Evolutionary conservation across 148 eudicot genomes (phyloP).

Genomic region (Spergularia marina): DNA sequence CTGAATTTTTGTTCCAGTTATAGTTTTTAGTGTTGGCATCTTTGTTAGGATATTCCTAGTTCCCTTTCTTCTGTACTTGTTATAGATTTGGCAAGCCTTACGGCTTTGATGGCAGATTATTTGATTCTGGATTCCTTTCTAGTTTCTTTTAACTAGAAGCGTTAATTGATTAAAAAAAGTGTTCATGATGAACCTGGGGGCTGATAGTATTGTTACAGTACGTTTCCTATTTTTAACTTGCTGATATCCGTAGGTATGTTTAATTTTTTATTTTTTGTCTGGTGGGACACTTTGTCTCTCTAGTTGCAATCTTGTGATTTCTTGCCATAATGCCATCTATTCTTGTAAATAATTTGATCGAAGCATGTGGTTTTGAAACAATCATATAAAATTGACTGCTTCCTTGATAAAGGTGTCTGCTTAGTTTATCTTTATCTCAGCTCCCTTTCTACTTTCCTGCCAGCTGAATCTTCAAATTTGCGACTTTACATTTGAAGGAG

Average conservation of each 20-base stretch:
- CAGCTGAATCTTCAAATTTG: not conserved
- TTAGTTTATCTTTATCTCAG: not conserved
- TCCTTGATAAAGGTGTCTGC: not conserved
- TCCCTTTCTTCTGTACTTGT: not conserved
- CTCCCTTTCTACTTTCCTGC: not conserved
- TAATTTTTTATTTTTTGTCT: not conserved
- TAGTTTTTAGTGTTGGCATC: not conserved
- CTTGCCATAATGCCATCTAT: not conserved
- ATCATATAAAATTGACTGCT: too few relatives aligned
- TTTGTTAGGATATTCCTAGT: not conserved
- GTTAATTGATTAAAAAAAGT: not conserved
- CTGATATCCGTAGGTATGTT: not conserved
- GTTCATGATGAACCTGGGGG: not conserved
- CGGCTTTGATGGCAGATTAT: not conserved
- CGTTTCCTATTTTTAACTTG: not conserved
- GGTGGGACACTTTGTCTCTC: not conserved
- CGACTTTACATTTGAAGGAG: not conserved
- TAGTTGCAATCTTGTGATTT: not conserved
- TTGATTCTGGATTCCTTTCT: not conserved
- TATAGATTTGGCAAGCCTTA: not conserved
- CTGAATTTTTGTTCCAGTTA: not conserved
- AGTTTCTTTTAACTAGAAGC: not conserved
- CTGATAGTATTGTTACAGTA: not conserved
- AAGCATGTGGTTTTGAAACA: not conserved
- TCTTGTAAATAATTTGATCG: not conserved